Conservation (phyloP, 1,139 yeast genomes). For the Pichia sp. region DNA sequence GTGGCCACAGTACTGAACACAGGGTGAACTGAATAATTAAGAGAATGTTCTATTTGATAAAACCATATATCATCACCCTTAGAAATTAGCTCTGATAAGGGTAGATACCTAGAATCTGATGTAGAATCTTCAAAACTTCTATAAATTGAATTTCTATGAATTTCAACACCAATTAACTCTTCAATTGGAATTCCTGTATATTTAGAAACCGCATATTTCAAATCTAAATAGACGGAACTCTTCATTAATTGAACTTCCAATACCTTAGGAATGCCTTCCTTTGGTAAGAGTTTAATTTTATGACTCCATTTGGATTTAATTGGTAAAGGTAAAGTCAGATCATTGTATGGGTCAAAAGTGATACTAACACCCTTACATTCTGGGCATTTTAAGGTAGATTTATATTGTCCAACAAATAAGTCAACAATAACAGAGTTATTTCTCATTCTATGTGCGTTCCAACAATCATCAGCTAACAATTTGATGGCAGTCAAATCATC, state of each 20-base stretch:
- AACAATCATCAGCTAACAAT: constrained; percentile 63
- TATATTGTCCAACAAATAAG: constrained; percentile 82
- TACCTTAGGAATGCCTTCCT: constrained; percentile 40
- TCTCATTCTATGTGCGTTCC: constrained; percentile 73
- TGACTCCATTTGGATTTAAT: constrained; percentile 69
- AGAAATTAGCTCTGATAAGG: constrained; percentile 62
- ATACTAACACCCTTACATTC: constrained; percentile 72
- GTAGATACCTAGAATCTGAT: constrained; percentile 52
- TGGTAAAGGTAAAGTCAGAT: constrained; percentile 84
- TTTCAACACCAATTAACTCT: constrained; percentile 57
- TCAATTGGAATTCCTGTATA: constrained; percentile 39
- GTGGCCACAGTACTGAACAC: constrained; percentile 51
- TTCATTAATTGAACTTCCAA: constrained; percentile 69
- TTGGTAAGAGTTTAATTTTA: constrained; percentile 55
- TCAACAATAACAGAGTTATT: constrained; percentile 84
- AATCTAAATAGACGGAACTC: constrained; percentile 56
- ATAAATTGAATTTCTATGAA: constrained; percentile 64
- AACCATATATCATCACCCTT: constrained; percentile 59
- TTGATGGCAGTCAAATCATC: constrained; percentile 49
- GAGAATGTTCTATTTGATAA: constrained; percentile 50
- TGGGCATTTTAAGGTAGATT: constrained; percentile 86
- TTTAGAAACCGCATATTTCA: constrained; percentile 52
- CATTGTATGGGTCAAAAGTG: constrained; percentile 93
- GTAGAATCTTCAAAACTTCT: constrained; percentile 56
- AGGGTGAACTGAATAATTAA: constrained; percentile 54